A percentile compares a stretch with the other conserved stretches of the same genome.
phyloP scores from a whole-genome alignment of 495 filamentous ascomycete species.

The Aspergillus homomorphus region DNA sequence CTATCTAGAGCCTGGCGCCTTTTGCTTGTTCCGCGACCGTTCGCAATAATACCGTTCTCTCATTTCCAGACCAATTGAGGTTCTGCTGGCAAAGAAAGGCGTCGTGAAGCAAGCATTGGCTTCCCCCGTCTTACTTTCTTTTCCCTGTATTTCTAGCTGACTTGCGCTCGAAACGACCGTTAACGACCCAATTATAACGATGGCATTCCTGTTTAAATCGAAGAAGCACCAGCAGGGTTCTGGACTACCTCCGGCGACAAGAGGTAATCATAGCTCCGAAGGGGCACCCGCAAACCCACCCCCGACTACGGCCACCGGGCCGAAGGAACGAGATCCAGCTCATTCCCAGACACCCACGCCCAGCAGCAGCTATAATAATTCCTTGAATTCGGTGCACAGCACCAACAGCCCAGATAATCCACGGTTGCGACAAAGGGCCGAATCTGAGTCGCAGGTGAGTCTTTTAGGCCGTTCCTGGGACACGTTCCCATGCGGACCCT shows the following conservation, averaged over 20 bases:
- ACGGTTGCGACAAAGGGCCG: slow-evolving; percentile 47
- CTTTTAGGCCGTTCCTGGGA: slow-evolving; percentile 3
- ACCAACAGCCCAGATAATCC: slow-evolving; percentile 51
- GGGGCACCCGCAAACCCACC: slow-evolving; percentile 33
- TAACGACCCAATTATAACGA: slow-evolving; percentile 42
- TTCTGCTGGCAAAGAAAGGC: slow-evolving; percentile 6
- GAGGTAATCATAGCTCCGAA: slow-evolving; percentile 52
- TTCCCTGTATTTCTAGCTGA: slow-evolving; percentile 6
- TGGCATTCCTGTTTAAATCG: slow-evolving; percentile 64
- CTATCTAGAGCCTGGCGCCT: slow-evolving; percentile 15
- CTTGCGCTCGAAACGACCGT: slow-evolving; percentile 35
- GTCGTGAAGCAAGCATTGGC: slow-evolving; percentile 5
- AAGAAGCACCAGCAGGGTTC: slow-evolving; percentile 52
- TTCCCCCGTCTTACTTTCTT: background rate
- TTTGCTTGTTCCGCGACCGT: slow-evolving; percentile 2
- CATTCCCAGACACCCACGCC: slow-evolving; percentile 55
- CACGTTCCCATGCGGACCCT: background rate
- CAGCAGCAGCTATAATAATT: slow-evolving; percentile 63
- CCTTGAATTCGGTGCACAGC: slow-evolving; percentile 54
- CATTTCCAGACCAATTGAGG: background rate
- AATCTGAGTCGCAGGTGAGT: slow-evolving; percentile 51
- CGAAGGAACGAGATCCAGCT: slow-evolving; percentile 39
- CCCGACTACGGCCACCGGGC: slow-evolving; percentile 34
- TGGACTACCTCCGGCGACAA: slow-evolving; percentile 50
- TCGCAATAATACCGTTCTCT: slow-evolving; percentile 4